A percentile compares a stretch with the other conserved stretches of the same genome.
Evolutionary conservation across 495 filamentous ascomycete genomes (phyloP).

Genomic region (Usnea hakonensis): DNA sequence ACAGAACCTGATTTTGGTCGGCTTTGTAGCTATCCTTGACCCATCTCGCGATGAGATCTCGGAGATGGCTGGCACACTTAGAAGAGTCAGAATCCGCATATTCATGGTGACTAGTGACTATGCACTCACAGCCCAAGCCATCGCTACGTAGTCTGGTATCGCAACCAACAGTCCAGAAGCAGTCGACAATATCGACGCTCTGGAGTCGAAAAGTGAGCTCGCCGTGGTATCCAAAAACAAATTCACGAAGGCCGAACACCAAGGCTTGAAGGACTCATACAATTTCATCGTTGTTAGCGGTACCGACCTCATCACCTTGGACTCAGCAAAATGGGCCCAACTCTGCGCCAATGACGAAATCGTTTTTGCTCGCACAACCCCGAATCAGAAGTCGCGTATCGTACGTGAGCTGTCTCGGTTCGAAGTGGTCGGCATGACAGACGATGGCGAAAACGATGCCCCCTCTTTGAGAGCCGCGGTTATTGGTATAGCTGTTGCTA

Average conservation of each 20-base stretch:
- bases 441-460: slow-evolving; percentile 35
- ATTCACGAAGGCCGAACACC: slow-evolving; percentile 19
- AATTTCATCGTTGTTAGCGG: slow-evolving; percentile 47
- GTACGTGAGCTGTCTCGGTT: slow-evolving; percentile 58
- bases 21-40: slow-evolving; percentile 59
- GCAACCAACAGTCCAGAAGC: slow-evolving; percentile 35
- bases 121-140: slow-evolving; percentile 60
- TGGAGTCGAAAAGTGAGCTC: background rate
- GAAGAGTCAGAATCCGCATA: slow-evolving; percentile 54
- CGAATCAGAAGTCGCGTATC: slow-evolving; percentile 70
- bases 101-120: slow-evolving; percentile 70
- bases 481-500: slow-evolving; percentile 46
- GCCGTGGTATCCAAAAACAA: background rate
- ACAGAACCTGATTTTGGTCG: slow-evolving; percentile 49
- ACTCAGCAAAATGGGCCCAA: slow-evolving; percentile 49
- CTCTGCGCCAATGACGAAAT: slow-evolving; percentile 53
- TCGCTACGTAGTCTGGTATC: slow-evolving; percentile 60
- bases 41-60: slow-evolving; percentile 59
- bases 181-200: slow-evolving; percentile 36
- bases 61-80: slow-evolving; percentile 47
- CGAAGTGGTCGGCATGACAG: slow-evolving; percentile 39
- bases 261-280: slow-evolving; percentile 17
- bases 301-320: slow-evolving; percentile 51
- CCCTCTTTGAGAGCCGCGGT: slow-evolving; percentile 49
- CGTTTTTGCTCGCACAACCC: slow-evolving; percentile 65